Evolutionary conservation across 2,329 filamentous ascomycete genomes (phyloP).

Genomic region (Graphilbum fragrans): DNA sequence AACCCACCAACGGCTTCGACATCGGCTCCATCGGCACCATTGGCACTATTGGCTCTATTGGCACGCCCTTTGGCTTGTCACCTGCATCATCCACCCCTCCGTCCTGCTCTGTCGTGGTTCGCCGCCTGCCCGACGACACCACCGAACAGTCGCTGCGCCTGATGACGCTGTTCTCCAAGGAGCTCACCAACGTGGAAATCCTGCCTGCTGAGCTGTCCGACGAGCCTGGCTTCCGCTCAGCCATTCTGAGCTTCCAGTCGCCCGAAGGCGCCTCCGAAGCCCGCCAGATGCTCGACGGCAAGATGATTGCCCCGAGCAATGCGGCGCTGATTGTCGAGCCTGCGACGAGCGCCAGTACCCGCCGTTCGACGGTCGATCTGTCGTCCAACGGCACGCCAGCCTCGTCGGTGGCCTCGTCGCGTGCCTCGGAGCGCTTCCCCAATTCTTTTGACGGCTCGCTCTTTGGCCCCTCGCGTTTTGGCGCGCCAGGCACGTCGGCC

Average conservation of each 20-base stretch:
- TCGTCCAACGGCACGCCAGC: conserved; percentile 16
- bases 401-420: conserved; percentile 30
- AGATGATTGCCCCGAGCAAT: conserved; percentile 36
- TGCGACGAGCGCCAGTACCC: conserved; percentile 24
- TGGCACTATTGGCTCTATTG: background rate
- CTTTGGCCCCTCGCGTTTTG: conserved; percentile 23
- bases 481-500: background rate
- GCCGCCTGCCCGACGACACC: conserved; percentile 39
- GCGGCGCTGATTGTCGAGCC: conserved; percentile 47
- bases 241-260: conserved; percentile 40
- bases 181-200: conserved; percentile 38
- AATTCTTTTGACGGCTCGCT: conserved; percentile 17
- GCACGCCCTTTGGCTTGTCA: conserved; percentile 25
- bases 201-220: conserved; percentile 35
- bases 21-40: background rate
- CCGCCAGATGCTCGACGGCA: conserved; percentile 45
- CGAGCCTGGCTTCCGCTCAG: conserved; percentile 37
- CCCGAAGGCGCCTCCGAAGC: conserved; percentile 40
- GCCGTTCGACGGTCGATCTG: conserved; percentile 13
- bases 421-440: conserved; percentile 41
- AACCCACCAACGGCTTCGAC: background rate
- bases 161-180: conserved; percentile 48
- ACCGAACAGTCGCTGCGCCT: conserved; percentile 40
- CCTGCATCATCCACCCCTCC: conserved; percentile 23
- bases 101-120: conserved; percentile 35